phyloP scores from a whole-genome alignment of 192 early-diverging fungal species.

The Umbelopsis sp. region DNA sequence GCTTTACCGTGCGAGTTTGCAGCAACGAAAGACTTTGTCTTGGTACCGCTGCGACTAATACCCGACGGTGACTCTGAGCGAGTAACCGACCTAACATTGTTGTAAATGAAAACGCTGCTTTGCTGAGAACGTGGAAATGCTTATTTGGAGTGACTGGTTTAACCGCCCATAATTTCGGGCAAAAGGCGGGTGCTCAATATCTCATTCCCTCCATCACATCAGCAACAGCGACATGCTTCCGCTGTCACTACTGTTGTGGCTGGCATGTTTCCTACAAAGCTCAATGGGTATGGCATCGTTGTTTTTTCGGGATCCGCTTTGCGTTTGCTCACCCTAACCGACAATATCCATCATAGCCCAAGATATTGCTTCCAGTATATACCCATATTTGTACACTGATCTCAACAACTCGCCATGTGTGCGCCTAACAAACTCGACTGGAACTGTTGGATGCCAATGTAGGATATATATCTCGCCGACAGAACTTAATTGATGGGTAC shows the following conservation, averaged over 20 bases:
- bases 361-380: conserved; percentile 36
- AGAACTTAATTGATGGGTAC: background rate
- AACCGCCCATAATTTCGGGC: background rate
- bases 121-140: background rate
- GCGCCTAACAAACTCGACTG: conserved; percentile 58
- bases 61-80: background rate
- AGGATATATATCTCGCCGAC: conserved; percentile 14
- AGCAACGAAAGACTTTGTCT: background rate
- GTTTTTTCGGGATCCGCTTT: background rate
- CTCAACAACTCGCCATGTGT: conserved; percentile 56
- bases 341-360: conserved; percentile 23
- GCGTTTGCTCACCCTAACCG: background rate
- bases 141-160: background rate
- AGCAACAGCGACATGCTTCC: conserved; percentile 1
- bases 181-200: background rate
- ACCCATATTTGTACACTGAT: conserved; percentile 51
- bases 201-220: background rate
- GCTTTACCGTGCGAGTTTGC: background rate
- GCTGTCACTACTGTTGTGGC: conserved; percentile 16
- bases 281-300: background rate
- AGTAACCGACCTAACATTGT: background rate
- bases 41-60: background rate
- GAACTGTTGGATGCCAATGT: conserved; percentile 65
- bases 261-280: background rate
- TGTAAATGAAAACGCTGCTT: background rate